Evolutionary conservation across 257 asterid species (phyloP), one percentile per base, ranked within the genome.

Genomic region (Cinchona pubescens): DNA sequence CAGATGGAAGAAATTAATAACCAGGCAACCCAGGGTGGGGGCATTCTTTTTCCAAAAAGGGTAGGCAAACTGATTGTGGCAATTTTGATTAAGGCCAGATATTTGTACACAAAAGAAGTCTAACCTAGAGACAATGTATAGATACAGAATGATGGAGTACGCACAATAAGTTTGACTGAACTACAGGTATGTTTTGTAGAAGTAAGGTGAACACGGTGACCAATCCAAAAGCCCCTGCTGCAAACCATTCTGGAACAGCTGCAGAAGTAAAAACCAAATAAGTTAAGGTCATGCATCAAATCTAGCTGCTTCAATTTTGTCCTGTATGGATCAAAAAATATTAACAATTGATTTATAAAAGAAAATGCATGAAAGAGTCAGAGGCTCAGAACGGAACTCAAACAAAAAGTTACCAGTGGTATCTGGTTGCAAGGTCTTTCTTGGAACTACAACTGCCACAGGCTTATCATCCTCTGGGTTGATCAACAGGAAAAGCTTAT

Each of bases 211-310:
- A 90, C 60, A 89, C 6, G 32, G 97, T 92, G 80, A 94, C 96
- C 64, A 94, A 76, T 82, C 99, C 99, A 80, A 94, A 94, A 84
- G 97, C 89, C 77, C 92, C 96, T 9, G 99, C 97, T 69, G 96
- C 97, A 85, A 94, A 88, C 99, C 99, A 94, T 81, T 94, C 97
- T 40, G 99, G 99, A 81, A 92, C 92, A 75, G 97, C 99, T 94
- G 89, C 89, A 86, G 79, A 46, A 46, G 78, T 72, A 76, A 23
- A 75, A 76, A 78, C 69, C 73, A 84, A 63, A 58, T 38, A 72
- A 21, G 73, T 21, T 67, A 60, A 15, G 19, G 61, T 71, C 10
- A 53, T 29, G 23, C 46, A 13, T 63, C 49, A 70, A 72, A 23
- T 62, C 25, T 51, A 56, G 69, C 32, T 30, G 21, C 65, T 48